Evolutionary conservation across 129 eudicot genomes (phyloP).

Genomic region (Flaveria linearis): DNA sequence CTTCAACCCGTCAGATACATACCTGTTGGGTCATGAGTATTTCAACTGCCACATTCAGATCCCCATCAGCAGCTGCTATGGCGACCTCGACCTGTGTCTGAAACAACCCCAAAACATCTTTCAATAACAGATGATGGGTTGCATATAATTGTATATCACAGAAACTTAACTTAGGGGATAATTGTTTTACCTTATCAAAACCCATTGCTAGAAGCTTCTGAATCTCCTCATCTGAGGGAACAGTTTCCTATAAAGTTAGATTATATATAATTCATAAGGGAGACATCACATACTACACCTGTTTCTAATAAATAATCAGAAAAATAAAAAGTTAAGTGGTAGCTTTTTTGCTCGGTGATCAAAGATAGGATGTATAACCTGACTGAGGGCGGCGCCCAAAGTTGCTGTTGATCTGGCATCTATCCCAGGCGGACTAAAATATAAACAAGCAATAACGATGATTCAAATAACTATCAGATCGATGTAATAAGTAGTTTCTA

Average conservation of each 20-base stretch:
- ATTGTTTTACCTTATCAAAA: conserved; percentile 71
- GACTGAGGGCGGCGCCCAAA: conserved; percentile 39
- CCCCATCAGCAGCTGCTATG: conserved; percentile 92
- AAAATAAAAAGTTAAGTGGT: background rate
- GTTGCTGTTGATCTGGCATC: conserved; percentile 45
- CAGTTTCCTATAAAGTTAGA: conserved; percentile 44
- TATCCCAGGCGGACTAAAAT: conserved; percentile 55
- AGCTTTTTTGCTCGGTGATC: background rate
- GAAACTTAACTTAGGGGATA: background rate
- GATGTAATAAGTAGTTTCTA: background rate
- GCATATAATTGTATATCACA: background rate
- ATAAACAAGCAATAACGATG: conserved; percentile 22
- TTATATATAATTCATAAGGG: background rate
- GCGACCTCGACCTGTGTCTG: conserved; percentile 99
- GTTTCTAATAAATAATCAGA: background rate
- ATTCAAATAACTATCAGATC: conserved; percentile 20
- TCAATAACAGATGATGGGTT: conserved; percentile 1
- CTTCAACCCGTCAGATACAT: conserved; percentile 19
- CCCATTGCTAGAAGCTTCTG: conserved; percentile 93
- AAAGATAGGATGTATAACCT: conserved; percentile 44
- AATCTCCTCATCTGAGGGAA: conserved; percentile 66
- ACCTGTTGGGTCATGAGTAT: conserved; percentile 96
- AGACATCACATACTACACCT: background rate
- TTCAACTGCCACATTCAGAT: conserved; percentile 83
- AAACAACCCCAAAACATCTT: conserved; percentile 22